These are phyloP conservation scores for Astragalus glycyphyllos DNA, from an alignment of 306 rosid genomes.

Conservation along the genomic window DNA sequence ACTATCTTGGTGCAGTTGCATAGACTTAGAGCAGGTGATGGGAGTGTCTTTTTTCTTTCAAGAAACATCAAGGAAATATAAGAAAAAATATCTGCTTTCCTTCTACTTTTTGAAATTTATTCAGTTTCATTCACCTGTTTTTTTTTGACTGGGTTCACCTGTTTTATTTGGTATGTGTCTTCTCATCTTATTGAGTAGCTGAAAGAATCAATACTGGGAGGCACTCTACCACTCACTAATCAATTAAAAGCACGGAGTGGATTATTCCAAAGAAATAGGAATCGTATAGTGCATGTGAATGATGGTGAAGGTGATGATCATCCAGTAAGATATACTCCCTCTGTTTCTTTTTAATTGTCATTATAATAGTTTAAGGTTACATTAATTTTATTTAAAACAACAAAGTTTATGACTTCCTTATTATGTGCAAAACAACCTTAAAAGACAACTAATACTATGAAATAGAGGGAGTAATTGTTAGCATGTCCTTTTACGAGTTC, in stretches of 20 bases:
- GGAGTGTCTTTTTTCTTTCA: slow-evolving; percentile 15
- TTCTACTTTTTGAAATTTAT: slow-evolving; percentile 6
- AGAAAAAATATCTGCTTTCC: slow-evolving; percentile 6
- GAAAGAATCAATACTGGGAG: slow-evolving; percentile 66
- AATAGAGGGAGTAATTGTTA: too few relatives aligned
- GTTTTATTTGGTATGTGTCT: slow-evolving; percentile 34
- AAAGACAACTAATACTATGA: too few relatives aligned
- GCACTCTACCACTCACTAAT: slow-evolving; percentile 62
- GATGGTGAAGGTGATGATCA: slow-evolving; percentile 38
- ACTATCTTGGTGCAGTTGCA: too few relatives aligned
- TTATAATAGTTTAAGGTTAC: too few relatives aligned
- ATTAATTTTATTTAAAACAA: too few relatives aligned
- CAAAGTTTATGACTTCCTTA: too few relatives aligned
- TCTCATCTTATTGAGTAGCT: slow-evolving; percentile 54
- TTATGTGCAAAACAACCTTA: too few relatives aligned
- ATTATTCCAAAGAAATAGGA: slow-evolving; percentile 42
- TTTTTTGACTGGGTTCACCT: slow-evolving; percentile 22
- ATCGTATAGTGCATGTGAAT: slow-evolving; percentile 27
- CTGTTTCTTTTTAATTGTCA: too few relatives aligned
- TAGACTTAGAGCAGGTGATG: slow-evolving; percentile 72
- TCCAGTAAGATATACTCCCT: too few relatives aligned
- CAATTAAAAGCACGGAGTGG: slow-evolving; percentile 61
- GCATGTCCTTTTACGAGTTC: too few relatives aligned
- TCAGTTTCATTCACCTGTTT: slow-evolving; percentile 32
- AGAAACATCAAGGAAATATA: not conserved